Conservation (phyloP, 2,329 filamentous ascomycete genomes). For the Ophiocordyceps camponoti-floridani region DNA sequence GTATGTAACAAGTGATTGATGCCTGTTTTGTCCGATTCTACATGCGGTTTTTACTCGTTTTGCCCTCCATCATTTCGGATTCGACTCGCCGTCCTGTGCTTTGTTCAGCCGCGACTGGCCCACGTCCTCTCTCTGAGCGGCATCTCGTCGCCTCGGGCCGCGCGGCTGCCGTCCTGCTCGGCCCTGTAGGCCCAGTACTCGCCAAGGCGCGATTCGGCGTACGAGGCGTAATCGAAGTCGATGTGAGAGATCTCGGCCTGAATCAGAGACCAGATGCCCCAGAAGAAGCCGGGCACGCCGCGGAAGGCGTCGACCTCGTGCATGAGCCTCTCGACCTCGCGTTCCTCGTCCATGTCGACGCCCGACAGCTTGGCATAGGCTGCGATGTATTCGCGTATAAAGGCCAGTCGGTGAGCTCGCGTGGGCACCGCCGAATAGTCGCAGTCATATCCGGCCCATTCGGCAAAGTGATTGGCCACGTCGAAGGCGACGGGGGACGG, state of each 20-base stretch:
- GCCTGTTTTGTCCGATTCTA: neutral
- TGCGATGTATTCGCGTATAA: slow-evolving; percentile 67
- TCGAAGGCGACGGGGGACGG: slow-evolving; percentile 92
- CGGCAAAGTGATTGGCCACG: slow-evolving; percentile 92
- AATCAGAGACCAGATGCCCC: slow-evolving; percentile 92
- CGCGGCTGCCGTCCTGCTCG: slow-evolving; percentile 47
- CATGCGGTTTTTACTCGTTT: neutral
- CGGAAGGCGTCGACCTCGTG: slow-evolving; percentile 74
- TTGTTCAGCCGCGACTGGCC: slow-evolving; percentile 26
- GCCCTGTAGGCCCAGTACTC: slow-evolving; percentile 91
- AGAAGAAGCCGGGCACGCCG: slow-evolving; percentile 75
- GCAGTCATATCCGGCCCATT: slow-evolving; percentile 96
- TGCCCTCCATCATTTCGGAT: neutral
- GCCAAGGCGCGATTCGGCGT: slow-evolving; percentile 68
- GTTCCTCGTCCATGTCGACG: slow-evolving; percentile 29
- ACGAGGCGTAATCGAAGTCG: slow-evolving; percentile 88
- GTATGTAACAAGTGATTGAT: neutral
- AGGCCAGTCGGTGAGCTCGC: slow-evolving; percentile 54
- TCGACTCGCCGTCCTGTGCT: neutral
- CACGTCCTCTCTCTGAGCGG: slow-evolving; percentile 66
- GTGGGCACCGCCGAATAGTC: slow-evolving; percentile 75
- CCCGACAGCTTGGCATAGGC: slow-evolving; percentile 45
- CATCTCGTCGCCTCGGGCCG: slow-evolving; percentile 33
- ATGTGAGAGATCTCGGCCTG: slow-evolving; percentile 90
- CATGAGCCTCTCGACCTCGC: slow-evolving; percentile 51